These are phyloP conservation scores for Echites panduratus DNA, from an alignment of 257 asterid species.

Conservation along the genomic window DNA sequence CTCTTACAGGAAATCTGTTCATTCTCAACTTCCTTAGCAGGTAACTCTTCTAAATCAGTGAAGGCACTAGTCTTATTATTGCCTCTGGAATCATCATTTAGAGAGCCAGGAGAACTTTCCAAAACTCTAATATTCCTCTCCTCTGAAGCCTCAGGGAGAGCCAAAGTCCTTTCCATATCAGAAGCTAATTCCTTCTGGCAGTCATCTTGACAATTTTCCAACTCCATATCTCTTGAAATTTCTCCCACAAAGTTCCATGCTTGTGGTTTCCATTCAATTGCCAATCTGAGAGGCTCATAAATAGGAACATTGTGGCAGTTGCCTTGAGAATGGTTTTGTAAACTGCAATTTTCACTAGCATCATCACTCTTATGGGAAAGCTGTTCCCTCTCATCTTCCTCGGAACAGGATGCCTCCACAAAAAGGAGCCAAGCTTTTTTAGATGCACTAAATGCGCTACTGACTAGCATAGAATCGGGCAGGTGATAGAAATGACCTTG, in stretches of 20 bases:
- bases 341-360: slow-evolving; percentile 11
- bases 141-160: slow-evolving; percentile 12
- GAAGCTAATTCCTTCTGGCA: slow-evolving; percentile 17
- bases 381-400: slow-evolving; percentile 4
- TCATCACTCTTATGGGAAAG: slow-evolving; percentile 8
- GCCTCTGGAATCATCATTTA: slow-evolving; percentile 19
- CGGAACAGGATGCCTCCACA: slow-evolving; percentile 34
- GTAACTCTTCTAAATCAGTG: background rate
- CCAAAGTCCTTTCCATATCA: slow-evolving; percentile 15
- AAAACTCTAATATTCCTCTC: slow-evolving; percentile 20
- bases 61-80: background rate
- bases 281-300: slow-evolving; percentile 14
- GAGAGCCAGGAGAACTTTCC: slow-evolving; percentile 18
- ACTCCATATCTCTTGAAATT: slow-evolving; percentile 18
- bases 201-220: slow-evolving; percentile 14
- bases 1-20: slow-evolving; percentile 8
- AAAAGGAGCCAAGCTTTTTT: slow-evolving; percentile 40
- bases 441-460: slow-evolving; percentile 37
- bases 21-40: no score
- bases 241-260: slow-evolving; percentile 5
- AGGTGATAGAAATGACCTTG: slow-evolving; percentile 44
- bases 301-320: slow-evolving; percentile 9
- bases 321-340: slow-evolving; percentile 4
- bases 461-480: slow-evolving; percentile 51
- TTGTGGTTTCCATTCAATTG: slow-evolving; percentile 3